phyloP scores from a whole-genome alignment of 768 basidiomycete species.

The Russula griseocarnosa region DNA sequence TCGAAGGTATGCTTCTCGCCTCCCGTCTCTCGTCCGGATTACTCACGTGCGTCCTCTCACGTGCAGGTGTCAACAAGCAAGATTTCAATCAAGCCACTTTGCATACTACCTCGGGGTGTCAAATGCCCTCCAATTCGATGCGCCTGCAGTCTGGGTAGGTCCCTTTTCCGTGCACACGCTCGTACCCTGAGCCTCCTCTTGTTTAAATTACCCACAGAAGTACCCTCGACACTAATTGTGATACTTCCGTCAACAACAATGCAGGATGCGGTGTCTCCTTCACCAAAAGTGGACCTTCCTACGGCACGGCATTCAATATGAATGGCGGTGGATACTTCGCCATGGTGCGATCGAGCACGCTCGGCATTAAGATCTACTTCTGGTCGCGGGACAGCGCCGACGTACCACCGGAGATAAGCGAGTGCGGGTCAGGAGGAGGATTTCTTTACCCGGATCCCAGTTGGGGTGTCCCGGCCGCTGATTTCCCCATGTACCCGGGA shows the following conservation, averaged over 20 bases:
- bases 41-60: neutral
- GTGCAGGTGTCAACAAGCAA: constrained; percentile 47
- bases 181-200: neutral
- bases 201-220: constrained; percentile 33
- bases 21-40: neutral
- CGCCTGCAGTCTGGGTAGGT: constrained; percentile 46
- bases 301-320: constrained; percentile 47
- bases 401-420: constrained; percentile 43
- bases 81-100: constrained; percentile 47
- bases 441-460: constrained; percentile 11
- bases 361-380: constrained; percentile 59
- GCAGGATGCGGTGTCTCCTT: constrained; percentile 57
- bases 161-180: neutral
- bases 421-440: constrained; percentile 9
- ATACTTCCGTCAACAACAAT: constrained; percentile 49
- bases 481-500: constrained; percentile 41
- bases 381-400: constrained; percentile 43
- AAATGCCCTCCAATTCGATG: constrained; percentile 35
- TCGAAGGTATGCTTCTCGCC: constrained; percentile 44
- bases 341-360: constrained; percentile 40
- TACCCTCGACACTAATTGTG: constrained; percentile 45
- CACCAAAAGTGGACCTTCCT: constrained; percentile 38
- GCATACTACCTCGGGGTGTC: constrained; percentile 47
- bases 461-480: constrained; percentile 50
- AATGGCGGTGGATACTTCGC: constrained; percentile 60